Evolutionary conservation across 2,329 filamentous ascomycete species (phyloP), one percentile per base, ranked within the genome.

Genomic region (Bipolaris bicolor): DNA sequence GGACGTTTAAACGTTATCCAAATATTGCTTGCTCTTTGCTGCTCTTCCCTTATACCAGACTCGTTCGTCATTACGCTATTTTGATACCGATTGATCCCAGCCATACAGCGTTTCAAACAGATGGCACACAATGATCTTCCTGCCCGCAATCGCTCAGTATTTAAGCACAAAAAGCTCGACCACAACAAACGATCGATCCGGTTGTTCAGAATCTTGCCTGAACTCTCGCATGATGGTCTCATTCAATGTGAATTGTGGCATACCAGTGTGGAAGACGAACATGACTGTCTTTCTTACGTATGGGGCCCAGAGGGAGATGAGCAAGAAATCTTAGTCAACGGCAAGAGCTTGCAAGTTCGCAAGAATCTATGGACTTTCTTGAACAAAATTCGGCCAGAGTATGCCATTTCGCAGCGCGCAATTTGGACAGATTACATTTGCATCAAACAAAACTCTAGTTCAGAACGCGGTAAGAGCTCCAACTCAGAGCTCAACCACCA

Each of bases 381-480:
- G 26, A 1, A 45, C 1, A n/a, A 53, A 11, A 54, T 54, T 10
- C 47, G 39, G 22, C 33, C 4, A 18, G 24, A 41, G 13, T 41
- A 24, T 7, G 22, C 39, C 1, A 7, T 22, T 41, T 41, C 39
- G 15, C 24, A 20, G 20, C 31, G 15, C 11, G 47, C 20, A 5
- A 47, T 59, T 10, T 69, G 72, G 73, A 64, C 64, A 3, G 74
- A 75, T 49, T 64, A 62, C 0, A 18, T 76, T 5, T 75, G 65
- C 45, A 73, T 75, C n/a, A 56, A 75, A 29, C 26, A 29, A 29
- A 29, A 29, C 9, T 29, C 26, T 29, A 7, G 9, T 29, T 10
- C 26, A 10, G 26, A 2, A 10, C 7, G 10, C 26, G 9, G 3
- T 29, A 29, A 29, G 26, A 29, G 26, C 26, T 29, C 26, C 7